These are phyloP conservation scores for Neurospora sp. DNA, from an alignment of 495 filamentous ascomycete genomes.

Conservation along the genomic window DNA sequence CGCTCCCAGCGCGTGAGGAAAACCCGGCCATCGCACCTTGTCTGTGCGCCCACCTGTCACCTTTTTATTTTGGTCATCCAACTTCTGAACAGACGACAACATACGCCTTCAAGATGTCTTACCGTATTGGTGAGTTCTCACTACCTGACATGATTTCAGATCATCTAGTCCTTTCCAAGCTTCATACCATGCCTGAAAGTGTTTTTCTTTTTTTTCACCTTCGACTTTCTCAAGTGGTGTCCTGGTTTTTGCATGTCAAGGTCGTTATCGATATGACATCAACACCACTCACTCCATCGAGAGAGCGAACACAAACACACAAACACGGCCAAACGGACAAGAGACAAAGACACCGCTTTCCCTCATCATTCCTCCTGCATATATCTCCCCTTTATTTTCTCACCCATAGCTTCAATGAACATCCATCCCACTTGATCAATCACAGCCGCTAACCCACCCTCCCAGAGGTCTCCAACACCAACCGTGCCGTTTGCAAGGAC, in stretches of 20 bases:
- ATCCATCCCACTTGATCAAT: not conserved
- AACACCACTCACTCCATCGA: not conserved
- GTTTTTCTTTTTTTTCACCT: too few species aligned
- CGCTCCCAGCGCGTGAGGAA: not conserved
- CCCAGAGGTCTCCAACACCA: slow-evolving; percentile 49
- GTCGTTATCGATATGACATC: not conserved
- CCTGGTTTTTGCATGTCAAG: not conserved
- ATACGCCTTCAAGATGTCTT: slow-evolving; percentile 15
- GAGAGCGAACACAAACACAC: not conserved
- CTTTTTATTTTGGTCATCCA: not conserved
- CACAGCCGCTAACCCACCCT: slow-evolving; percentile 5
- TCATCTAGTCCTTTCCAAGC: not conserved
- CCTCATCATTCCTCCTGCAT: not conserved
- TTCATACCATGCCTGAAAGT: too few species aligned
- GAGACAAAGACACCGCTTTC: not conserved
- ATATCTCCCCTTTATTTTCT: not conserved
- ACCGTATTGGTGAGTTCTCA: slow-evolving; percentile 26
- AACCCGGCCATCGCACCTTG: not conserved
- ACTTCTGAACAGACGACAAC: not conserved
- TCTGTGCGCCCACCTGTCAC: not conserved
- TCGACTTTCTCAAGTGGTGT: not conserved
- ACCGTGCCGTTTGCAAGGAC: slow-evolving; percentile 59
- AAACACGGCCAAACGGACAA: not conserved
- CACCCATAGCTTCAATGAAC: not conserved
- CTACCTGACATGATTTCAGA: not conserved